Base-by-base conservation (phyloP, 768 basidiomycete genomes). In the Baorangia bicolor region DNA sequence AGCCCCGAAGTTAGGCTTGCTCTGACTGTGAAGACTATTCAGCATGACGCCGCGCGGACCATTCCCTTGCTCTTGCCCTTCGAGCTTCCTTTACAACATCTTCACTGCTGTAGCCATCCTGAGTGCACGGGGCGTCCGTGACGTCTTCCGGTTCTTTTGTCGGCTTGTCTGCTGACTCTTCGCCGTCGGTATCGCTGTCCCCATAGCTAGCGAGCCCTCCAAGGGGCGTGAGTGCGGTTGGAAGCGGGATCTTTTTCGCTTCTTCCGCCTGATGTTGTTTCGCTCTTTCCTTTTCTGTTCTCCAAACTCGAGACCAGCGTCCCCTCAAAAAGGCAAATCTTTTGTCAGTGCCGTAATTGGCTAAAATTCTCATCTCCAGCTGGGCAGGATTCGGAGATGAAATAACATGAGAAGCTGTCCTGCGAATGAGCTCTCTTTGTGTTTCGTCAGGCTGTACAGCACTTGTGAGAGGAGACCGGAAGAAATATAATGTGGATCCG, bases 331-430 rank as follows among this genome's bases (percentile, higher is more conserved):
- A 95, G 1, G 86, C 83, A 65, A 97, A 95, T 7, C 90, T 80
- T 42, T 76, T 74, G 67, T 96, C 92, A 13, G 77, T 74, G 0
- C 91, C 88, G 64, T 95, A 82, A 62, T 96, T 93, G 11, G 94
- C 87, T 16, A 96, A 75, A 62, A 97, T 94, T 7, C 93, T 83
- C 79, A 94, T 85, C 69, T 94, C 92, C 23, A 96, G 78, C 59
- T 93, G 85, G 0, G 86, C 82, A 16, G 90, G 81, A 63, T 94
- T 93, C 2, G 87, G 83, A 1, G 92, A 88, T 8, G 82, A 72
- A 25, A 79, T 65, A 31, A 95, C 71, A 56, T 92, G 89, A 13
- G 67, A 60, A 0, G 90, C 90, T 0, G 93, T 95, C 49, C 86
- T 82, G 12, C 74, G 71, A 85, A 97, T 94, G 12, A 94, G 77